A percentile compares a stretch with the other conserved stretches of the same genome.
These are phyloP conservation scores for Xylaria sp. DNA, from an alignment of 495 filamentous ascomycete species.

Conservation along the genomic window DNA sequence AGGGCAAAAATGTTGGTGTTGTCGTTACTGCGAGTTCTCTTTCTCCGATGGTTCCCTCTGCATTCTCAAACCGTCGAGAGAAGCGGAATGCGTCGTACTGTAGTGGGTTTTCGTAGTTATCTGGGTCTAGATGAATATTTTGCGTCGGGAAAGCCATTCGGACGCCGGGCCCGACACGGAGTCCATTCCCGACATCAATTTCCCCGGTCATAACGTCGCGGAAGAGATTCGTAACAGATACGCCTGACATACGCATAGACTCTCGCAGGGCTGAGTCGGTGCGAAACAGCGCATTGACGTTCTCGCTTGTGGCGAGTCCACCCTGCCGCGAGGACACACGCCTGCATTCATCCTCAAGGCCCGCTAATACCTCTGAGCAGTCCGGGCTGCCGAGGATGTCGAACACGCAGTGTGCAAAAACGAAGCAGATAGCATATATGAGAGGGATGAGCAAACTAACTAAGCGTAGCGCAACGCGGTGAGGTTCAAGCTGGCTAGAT, in stretches of 20 bases:
- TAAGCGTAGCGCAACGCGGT: neutral
- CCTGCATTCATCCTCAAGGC: neutral
- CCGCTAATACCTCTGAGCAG: neutral
- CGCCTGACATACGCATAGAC: conserved; percentile 29
- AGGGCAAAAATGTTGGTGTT: neutral
- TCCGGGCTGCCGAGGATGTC: neutral
- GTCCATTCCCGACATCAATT: conserved; percentile 16
- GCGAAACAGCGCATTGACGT: conserved; percentile 13
- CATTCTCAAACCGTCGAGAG: neutral
- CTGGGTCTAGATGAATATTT: conserved; percentile 25
- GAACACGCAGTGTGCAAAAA: neutral
- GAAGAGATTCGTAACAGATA: neutral
- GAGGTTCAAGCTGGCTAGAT: neutral
- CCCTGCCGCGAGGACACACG: neutral
- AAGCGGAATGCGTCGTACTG: conserved; percentile 29
- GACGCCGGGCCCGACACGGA: neutral
- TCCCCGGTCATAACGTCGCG: conserved; percentile 6
- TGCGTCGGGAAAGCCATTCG: conserved; percentile 20
- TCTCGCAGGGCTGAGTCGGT: conserved; percentile 29
- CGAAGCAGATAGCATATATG: neutral
- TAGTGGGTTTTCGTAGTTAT: conserved; percentile 16
- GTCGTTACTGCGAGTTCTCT: neutral
- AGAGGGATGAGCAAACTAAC: neutral
- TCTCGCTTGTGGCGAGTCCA: conserved; percentile 9
- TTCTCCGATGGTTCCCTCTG: neutral